Conservation (phyloP, 2,329 filamentous ascomycete species). For the Chaetomium sp. region DNA sequence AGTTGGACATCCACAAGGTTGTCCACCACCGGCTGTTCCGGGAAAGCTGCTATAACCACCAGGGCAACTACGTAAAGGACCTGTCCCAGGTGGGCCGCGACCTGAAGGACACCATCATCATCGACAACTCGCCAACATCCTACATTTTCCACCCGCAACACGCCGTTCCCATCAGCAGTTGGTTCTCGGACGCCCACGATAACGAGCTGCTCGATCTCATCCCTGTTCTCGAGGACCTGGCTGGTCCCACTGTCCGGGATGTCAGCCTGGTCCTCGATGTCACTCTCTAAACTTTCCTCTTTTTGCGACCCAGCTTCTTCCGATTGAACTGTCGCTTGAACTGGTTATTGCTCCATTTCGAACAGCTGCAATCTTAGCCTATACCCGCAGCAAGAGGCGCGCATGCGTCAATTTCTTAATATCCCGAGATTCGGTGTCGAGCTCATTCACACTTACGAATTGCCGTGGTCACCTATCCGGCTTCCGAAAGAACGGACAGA, state of each 20-base stretch:
- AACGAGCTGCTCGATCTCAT: conserved; percentile 98
- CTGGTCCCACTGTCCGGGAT: conserved; percentile 83
- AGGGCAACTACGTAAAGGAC: conserved; percentile 99
- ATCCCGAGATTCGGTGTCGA: conserved; percentile 21
- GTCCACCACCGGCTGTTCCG: conserved; percentile 95
- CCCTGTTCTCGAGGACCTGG: conserved; percentile 95
- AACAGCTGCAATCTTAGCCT: conserved; percentile 50
- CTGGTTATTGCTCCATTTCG: conserved; percentile 32
- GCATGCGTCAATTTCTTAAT: conserved; percentile 50
- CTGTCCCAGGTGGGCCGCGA: conserved; percentile 95
- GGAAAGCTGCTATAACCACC: conserved; percentile 98
- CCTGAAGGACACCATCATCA: conserved; percentile 97
- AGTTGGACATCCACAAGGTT: conserved; percentile 95
- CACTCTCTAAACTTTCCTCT: conserved; percentile 58
- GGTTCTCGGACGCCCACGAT: conserved; percentile 99
- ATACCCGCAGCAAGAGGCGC: conserved; percentile 14
- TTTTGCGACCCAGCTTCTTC: conserved; percentile 20
- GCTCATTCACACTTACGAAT: background rate
- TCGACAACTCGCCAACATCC: conserved; percentile 97
- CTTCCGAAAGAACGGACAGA: background rate
- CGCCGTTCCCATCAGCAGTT: conserved; percentile 98
- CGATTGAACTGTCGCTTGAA: background rate
- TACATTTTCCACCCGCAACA: conserved; percentile 99
- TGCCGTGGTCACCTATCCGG: background rate
- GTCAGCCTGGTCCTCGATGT: conserved; percentile 98